A percentile compares a stretch with the other conserved stretches of the same genome.
These are phyloP conservation scores for Globisporangium irregulare DNA, from an alignment of 352 stramenopile genomes.

Conservation along the genomic window DNA sequence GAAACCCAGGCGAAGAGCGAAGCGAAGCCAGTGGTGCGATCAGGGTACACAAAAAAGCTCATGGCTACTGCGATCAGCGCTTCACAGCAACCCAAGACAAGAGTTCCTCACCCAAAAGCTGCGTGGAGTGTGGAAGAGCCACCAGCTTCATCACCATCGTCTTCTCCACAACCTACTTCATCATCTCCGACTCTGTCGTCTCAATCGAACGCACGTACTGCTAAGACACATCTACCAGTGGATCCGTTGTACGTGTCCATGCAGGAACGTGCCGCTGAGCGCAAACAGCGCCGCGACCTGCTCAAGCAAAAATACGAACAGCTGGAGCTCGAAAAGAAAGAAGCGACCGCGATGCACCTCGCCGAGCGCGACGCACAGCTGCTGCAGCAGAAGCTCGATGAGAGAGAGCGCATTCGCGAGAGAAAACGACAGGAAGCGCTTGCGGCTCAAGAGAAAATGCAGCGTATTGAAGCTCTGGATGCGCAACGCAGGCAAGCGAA, in stretches of 20 bases:
- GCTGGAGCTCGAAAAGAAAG: constrained; percentile 43
- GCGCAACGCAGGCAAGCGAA: constrained; percentile 26
- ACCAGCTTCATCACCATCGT: neutral
- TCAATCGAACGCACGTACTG: too few relatives aligned
- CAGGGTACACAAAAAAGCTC: neutral
- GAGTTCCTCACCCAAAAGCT: neutral
- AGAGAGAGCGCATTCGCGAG: constrained; percentile 37
- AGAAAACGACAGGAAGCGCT: constrained; percentile 35
- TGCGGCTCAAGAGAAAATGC: constrained; percentile 28
- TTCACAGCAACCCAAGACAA: neutral
- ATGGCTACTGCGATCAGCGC: too few relatives aligned
- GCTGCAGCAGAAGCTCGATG: constrained; percentile 34
- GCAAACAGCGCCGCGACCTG: constrained; percentile 51
- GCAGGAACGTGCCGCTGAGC: constrained; percentile 48
- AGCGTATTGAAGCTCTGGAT: constrained; percentile 27
- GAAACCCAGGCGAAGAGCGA: neutral
- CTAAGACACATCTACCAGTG: neutral
- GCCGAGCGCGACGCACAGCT: constrained; percentile 39
- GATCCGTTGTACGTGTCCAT: constrained; percentile 55
- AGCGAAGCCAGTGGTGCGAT: neutral
- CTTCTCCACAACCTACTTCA: neutral
- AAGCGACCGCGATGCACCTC: constrained; percentile 34
- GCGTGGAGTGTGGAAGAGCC: neutral
- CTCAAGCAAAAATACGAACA: constrained; percentile 53
- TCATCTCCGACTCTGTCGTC: neutral